Evolutionary conservation across 495 filamentous ascomycete genomes (phyloP), one percentile per base, ranked within the genome.

Genomic region (Umbilicaria muhlenbergii): DNA sequence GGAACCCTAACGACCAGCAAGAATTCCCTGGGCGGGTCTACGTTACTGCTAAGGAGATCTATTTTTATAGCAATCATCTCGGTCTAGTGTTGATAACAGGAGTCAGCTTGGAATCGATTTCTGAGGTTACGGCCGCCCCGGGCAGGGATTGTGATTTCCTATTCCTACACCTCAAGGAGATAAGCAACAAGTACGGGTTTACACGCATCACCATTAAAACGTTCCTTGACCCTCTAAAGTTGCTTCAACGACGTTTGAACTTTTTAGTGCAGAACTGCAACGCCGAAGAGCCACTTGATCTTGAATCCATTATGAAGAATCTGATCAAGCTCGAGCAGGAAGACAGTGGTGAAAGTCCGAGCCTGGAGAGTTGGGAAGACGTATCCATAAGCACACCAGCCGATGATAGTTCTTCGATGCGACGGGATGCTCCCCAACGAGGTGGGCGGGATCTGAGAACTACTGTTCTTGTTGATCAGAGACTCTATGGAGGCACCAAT

Each of bases 21-120:
- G 81, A 86, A 41, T 81, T 87, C 43, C 82, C 88, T 36, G 92
- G 91, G 0, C 70, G 91, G 42, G 80, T 87, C 16, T 98, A 88
- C 58, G 78, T 94, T 37, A 96, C 92, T 1, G 70, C 77, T 3
- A 75, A 75, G 40, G 78, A 87, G 32, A 74, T 96, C 47, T 95
- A 92, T 54, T 98, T 98, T 58, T 98, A 94, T 63, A 92, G 87
- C 42, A 77, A 96, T 56, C 81, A 94, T 50, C 72, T 92, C 52
- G 91, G 91, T n/a, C 68, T 98, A 21, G 84, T 94, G 0, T 66
- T 95, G 38, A 86, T 85, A 1, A 83, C 85, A 32, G 73, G 71
- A 15, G 71, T 85, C 32, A 73, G 70, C 32, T 67, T 98, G 36
- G 69, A 75, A n/a, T 74, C 63, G 43, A 82, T 96, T 46, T 71